Base-by-base conservation (phyloP, 2,329 filamentous ascomycete species). In the Trichoderma sp. region DNA sequence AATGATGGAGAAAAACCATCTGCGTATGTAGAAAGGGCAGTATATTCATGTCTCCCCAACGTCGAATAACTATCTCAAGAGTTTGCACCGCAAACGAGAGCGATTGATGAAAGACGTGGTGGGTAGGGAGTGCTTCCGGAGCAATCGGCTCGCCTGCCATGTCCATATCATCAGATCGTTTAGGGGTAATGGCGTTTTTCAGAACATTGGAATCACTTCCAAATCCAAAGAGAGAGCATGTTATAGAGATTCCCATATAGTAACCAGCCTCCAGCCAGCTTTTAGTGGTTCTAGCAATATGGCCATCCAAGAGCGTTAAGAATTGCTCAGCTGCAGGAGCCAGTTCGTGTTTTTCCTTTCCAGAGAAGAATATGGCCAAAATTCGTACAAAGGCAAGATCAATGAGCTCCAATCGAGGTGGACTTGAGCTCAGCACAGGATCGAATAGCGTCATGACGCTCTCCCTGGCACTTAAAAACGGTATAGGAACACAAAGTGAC, bases 371-470 rank as follows among this genome's bases (percentile, higher is more conserved):
- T 8, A 90, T 83, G 0, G 85, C 91, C 70, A 93, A 89, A 0
- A 86, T 82, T 5, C 85, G 87, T 16, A 93, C 87, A 69, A 89
- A 92, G 0, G 83, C 82, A 0, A 85, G 81, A 71, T 93, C 90
- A 1, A 88, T 73, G 0, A 70, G 67, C 5, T 77, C 73, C 37
- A 81, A 75, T 3, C 79, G 79, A 75, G 37, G 77, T 70, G 63
- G 66, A 0, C 75, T 77, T 4, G 79, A 77, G 33, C 69, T 81
- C 5, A 90, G 72, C 0, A 89, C 79, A 0, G 88, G 88, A 3
- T 89, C 86, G 63, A 94, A 90, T 0, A 94, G 78, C 0, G 90
- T 92, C 76, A 90, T 83, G 47, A 94, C 88, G 0, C 87, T 92
- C 60, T 93, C 91, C 5, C 86, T 84, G 0, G 91, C 88, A n/a